Evolutionary conservation across 2,329 filamentous ascomycete genomes (phyloP), one percentile per base, ranked within the genome.

Genomic region (Aspergillus cejpii): DNA sequence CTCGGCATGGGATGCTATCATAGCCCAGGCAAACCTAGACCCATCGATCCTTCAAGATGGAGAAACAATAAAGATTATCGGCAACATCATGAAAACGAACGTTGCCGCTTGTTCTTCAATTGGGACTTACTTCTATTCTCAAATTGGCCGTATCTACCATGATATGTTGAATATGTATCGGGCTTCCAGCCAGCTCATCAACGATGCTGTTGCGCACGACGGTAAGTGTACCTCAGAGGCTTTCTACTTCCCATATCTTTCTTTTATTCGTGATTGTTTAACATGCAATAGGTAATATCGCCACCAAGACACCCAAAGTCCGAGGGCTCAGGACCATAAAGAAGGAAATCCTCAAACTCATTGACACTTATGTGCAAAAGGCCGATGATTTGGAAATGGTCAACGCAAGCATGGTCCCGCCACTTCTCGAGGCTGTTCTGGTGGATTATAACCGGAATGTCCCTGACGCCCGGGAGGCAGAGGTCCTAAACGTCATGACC

Each of bases 81-180:
- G 92, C 55, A 98, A 98, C 70, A 96, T 98, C 64, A 98, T 98
- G 92, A 98, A 98, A 79, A 98, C 92, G 1, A 98, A 98, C 59
- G 92, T 98, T 3, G 91, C 94, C n/a, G 92, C 92, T 27, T 98
- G 92, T 68, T 87, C 87, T 27, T 97, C 92, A 0, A 92, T 98
- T 47, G 92, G 94, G 26, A 83, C 87, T 41, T 98, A 97, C 71
- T 98, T 98, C 69, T 96, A 95, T 62, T 91, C 92, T 10, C 92
- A 98, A 65, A 95, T 98, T 57, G 92, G 91, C 31, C 85, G 89
- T 45, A 97, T 98, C 57, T 98, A 97, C 68, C 83, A 94, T 56
- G 92, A 98, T 64, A 97, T 98, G 91, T 75, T 98, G 45, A 91
- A 92, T 60, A 98, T 98, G 94, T 98, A 97, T 68, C 85, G 89